Evolutionary conservation across 179 eudicot species (phyloP).

Genomic region (Spergularia azorica): DNA sequence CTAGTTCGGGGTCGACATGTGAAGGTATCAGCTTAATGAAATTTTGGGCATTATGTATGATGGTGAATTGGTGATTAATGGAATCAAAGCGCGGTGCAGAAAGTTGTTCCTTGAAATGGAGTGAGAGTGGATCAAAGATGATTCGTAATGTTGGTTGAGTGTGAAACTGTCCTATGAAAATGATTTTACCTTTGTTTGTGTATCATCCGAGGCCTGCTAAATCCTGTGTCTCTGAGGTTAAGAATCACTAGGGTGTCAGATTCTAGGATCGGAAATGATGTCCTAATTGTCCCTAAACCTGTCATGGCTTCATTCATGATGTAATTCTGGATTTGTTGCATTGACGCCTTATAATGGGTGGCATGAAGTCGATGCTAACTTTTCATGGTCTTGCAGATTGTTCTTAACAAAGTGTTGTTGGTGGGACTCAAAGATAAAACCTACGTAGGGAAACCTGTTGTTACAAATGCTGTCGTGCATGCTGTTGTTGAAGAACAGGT

Average conservation of each 20-base stretch:
- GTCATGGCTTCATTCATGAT: background rate
- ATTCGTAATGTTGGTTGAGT: no score
- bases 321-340: background rate
- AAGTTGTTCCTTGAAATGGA: background rate
- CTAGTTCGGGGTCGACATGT: no score
- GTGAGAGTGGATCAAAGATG: background rate
- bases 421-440: constrained; percentile 79
- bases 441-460: constrained; percentile 76
- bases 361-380: no score
- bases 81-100: background rate
- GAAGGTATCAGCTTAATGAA: background rate
- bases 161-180: background rate
- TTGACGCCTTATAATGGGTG: background rate
- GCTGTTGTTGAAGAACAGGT: constrained; percentile 97
- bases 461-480: constrained; percentile 82
- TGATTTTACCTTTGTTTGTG: background rate
- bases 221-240: background rate
- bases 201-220: background rate
- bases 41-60: no score
- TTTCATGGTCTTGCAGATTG: constrained; percentile 44
- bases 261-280: background rate
- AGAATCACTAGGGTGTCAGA: background rate
- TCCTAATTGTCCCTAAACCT: background rate
- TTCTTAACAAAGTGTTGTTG: constrained; percentile 82
- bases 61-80: background rate